phyloP scores from a whole-genome alignment of 352 stramenopile species.

The Globisporangium alternatum region DNA sequence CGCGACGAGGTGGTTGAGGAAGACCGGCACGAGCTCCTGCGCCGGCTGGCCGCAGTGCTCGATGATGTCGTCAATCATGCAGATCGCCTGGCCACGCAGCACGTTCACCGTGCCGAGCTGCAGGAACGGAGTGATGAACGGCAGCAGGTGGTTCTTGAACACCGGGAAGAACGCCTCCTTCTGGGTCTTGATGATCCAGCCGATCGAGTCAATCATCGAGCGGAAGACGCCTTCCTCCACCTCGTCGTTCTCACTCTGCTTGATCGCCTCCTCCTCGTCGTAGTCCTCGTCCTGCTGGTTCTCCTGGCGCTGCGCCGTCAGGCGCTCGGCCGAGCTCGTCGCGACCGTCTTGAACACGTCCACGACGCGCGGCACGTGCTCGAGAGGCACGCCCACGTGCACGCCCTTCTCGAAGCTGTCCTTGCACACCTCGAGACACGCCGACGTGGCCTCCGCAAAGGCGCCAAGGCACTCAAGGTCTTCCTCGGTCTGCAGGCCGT shows the following conservation, averaged over 20 bases:
- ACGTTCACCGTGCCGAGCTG: slow-evolving; percentile 53
- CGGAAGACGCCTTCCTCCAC: slow-evolving; percentile 77
- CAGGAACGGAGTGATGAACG: slow-evolving; percentile 68
- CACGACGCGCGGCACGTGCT: slow-evolving; percentile 65
- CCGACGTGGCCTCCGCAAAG: slow-evolving; percentile 72
- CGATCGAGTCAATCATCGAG: slow-evolving; percentile 81
- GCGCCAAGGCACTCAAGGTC: slow-evolving; percentile 77
- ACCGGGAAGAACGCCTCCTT: slow-evolving; percentile 74
- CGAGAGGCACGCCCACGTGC: slow-evolving; percentile 57
- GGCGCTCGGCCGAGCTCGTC: slow-evolving; percentile 55
- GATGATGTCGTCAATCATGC: slow-evolving; percentile 88
- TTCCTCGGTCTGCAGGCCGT: slow-evolving; percentile 67
- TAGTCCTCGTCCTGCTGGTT: slow-evolving; percentile 82
- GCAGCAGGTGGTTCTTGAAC: slow-evolving; percentile 65
- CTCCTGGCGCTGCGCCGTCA: slow-evolving; percentile 52
- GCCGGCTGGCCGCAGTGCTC: slow-evolving; percentile 72
- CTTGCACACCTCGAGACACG: slow-evolving; percentile 78
- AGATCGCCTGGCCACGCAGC: slow-evolving; percentile 80
- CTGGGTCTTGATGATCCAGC: slow-evolving; percentile 84
- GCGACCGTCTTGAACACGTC: slow-evolving; percentile 73
- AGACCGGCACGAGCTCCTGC: slow-evolving; percentile 71
- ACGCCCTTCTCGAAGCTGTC: slow-evolving; percentile 75
- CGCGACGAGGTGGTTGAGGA: slow-evolving; percentile 69
- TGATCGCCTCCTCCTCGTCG: slow-evolving; percentile 66
- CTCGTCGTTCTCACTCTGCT: slow-evolving; percentile 71